Percentiles rank a stretch among this genome's conserved stretches.
These are phyloP conservation scores for Thalassiosira pacifica DNA, from an alignment of 352 stramenopile species.

Conservation along the genomic window DNA sequence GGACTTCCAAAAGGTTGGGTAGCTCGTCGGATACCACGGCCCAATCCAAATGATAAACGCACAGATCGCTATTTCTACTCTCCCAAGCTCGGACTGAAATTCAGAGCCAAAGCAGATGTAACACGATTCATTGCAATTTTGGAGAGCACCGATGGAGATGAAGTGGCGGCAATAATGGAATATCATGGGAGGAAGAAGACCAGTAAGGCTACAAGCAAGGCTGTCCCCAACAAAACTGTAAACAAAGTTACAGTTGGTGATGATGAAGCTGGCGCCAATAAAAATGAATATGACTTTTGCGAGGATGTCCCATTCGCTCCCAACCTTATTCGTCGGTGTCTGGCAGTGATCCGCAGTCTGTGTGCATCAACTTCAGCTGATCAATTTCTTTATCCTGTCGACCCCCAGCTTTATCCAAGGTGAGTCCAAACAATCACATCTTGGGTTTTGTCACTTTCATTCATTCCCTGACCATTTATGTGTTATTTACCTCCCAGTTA, in stretches of 20 bases:
- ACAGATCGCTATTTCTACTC: constrained; percentile 61
- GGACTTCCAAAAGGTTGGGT: constrained; percentile 63
- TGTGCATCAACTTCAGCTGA: constrained; percentile 76
- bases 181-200: constrained; percentile 59
- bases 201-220: constrained; percentile 13
- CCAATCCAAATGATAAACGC: constrained; percentile 53
- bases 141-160: constrained; percentile 49
- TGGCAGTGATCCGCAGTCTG: constrained; percentile 82
- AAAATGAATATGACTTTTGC: constrained; percentile 83
- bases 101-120: constrained; percentile 55
- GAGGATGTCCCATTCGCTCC: constrained; percentile 76
- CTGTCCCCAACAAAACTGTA: constrained; percentile 11
- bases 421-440: constrained; percentile 36
- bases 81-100: constrained; percentile 59
- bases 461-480: not conserved
- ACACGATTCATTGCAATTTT: constrained; percentile 43
- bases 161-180: constrained; percentile 54
- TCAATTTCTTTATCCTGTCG: constrained; percentile 86
- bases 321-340: constrained; percentile 84
- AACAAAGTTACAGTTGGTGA: constrained; percentile 9
- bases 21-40: constrained; percentile 44
- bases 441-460: not conserved
- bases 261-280: constrained; percentile 29
- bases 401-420: constrained; percentile 85
- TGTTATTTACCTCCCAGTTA: constrained; percentile 63